These are phyloP conservation scores for Neurospora tetraspora DNA, from an alignment of 495 filamentous ascomycete species.

Conservation along the genomic window DNA sequence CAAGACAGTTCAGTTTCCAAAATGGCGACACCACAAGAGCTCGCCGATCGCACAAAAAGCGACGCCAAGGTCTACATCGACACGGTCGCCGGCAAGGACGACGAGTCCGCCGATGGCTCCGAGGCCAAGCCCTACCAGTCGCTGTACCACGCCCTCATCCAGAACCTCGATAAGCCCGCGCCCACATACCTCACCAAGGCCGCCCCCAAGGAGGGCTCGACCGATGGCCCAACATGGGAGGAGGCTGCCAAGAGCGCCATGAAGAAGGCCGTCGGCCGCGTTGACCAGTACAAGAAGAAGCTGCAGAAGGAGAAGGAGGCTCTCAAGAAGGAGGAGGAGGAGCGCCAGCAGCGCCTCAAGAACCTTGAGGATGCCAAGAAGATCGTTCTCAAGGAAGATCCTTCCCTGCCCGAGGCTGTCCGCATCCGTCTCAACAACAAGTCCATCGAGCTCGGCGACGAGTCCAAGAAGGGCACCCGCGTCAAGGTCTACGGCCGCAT, in stretches of 20 bases:
- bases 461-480: slow-evolving; percentile 55
- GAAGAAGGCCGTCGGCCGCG: slow-evolving; percentile 69
- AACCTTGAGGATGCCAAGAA: slow-evolving; percentile 82
- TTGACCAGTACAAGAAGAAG: slow-evolving; percentile 69
- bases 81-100: slow-evolving; percentile 66
- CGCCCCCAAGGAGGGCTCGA: slow-evolving; percentile 52
- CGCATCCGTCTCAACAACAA: slow-evolving; percentile 65
- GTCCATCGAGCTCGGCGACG: slow-evolving; percentile 55
- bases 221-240: slow-evolving; percentile 56
- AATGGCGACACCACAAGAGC: slow-evolving; percentile 30
- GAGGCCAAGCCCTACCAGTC: slow-evolving; percentile 71
- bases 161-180: slow-evolving; percentile 50
- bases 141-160: slow-evolving; percentile 64
- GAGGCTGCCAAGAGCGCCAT: slow-evolving; percentile 70
- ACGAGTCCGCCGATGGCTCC: slow-evolving; percentile 51
- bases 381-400: slow-evolving; percentile 71
- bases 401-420: slow-evolving; percentile 65
- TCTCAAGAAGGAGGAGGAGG: slow-evolving; percentile 60
- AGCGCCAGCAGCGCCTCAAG: slow-evolving; percentile 52
- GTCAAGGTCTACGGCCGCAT: slow-evolving; percentile 81
- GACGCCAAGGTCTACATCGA: slow-evolving; percentile 64
- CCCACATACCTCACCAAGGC: slow-evolving; percentile 58
- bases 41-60: slow-evolving; percentile 33
- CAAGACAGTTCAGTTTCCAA: not conserved
- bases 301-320: slow-evolving; percentile 57